phyloP scores from a whole-genome alignment of 2,329 filamentous ascomycete genomes.

The Arthrobotrys iridis region DNA sequence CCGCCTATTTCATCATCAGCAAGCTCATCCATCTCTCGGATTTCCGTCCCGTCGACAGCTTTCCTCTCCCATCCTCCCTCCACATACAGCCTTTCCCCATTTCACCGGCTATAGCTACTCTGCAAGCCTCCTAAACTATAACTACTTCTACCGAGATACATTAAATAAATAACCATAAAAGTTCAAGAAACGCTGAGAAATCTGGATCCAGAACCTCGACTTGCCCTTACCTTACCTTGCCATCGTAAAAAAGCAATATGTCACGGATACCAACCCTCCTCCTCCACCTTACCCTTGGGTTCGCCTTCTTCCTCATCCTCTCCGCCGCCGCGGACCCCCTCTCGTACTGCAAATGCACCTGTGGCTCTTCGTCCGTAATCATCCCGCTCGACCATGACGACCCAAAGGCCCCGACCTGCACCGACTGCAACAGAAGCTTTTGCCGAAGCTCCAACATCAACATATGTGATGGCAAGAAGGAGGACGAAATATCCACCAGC shows the following conservation, averaged over 20 bases:
- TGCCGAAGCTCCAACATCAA: slow-evolving; percentile 72
- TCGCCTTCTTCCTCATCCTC: slow-evolving; percentile 22
- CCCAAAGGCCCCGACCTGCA: slow-evolving; percentile 66
- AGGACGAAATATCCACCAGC: slow-evolving; percentile 72
- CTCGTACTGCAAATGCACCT: slow-evolving; percentile 76
- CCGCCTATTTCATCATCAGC: slow-evolving; percentile 1
- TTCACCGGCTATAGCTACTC: slow-evolving; percentile 13
- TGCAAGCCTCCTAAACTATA: no score
- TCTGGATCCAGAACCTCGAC: no score
- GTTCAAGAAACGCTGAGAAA: no score
- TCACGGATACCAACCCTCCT: slow-evolving; percentile 29
- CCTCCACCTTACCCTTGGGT: slow-evolving; percentile 50
- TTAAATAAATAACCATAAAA: neutral
- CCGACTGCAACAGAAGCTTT: slow-evolving; percentile 74
- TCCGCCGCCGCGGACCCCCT: slow-evolving; percentile 49
- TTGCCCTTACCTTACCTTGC: no score
- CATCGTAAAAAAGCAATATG: slow-evolving; percentile 29
- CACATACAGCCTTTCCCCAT: neutral
- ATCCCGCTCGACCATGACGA: slow-evolving; percentile 70
- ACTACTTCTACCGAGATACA: neutral
- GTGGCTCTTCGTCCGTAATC: slow-evolving; percentile 74
- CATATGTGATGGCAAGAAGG: slow-evolving; percentile 70
- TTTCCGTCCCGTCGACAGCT: neutral
- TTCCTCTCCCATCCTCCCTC: neutral
- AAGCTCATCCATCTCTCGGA: neutral